A percentile compares a stretch with the other conserved stretches of the same genome.
Evolutionary conservation across 345 rosid genomes (phyloP).

Genomic region (Lepidium africanum): DNA sequence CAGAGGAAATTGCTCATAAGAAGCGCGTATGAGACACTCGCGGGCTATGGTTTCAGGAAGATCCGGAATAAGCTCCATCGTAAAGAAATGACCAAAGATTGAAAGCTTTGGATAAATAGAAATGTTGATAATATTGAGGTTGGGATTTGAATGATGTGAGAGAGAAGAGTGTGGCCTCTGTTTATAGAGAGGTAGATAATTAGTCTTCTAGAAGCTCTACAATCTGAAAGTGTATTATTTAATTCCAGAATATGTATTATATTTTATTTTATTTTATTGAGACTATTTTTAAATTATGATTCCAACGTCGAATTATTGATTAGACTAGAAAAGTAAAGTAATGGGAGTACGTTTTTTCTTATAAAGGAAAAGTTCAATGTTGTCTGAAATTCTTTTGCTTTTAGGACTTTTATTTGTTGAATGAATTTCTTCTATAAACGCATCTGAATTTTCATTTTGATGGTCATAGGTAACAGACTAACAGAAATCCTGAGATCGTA

Average conservation of each 20-base stretch:
- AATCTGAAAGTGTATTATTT: background rate
- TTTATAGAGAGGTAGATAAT: background rate
- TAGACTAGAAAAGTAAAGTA: background rate
- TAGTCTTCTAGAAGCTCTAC: slow-evolving; percentile 9
- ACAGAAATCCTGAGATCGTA: background rate
- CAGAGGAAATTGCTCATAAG: slow-evolving; percentile 30
- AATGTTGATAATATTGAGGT: background rate
- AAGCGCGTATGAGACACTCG: slow-evolving; percentile 47
- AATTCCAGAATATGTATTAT: background rate
- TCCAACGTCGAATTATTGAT: background rate
- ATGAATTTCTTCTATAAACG: background rate
- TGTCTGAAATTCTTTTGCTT: slow-evolving; percentile 1
- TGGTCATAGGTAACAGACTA: background rate
- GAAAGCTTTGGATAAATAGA: background rate
- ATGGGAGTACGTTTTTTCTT: background rate
- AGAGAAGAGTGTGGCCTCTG: slow-evolving; percentile 26
- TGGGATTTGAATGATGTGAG: slow-evolving; percentile 1
- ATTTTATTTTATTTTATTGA: background rate
- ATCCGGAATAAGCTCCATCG: slow-evolving; percentile 57
- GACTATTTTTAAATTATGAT: background rate
- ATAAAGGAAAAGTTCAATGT: background rate
- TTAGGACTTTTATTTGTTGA: background rate
- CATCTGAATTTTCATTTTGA: background rate
- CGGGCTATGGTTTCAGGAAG: slow-evolving; percentile 52
- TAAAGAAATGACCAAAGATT: background rate